Conservation (phyloP, 305 asterid genomes). For the Salvia sclarea region DNA sequence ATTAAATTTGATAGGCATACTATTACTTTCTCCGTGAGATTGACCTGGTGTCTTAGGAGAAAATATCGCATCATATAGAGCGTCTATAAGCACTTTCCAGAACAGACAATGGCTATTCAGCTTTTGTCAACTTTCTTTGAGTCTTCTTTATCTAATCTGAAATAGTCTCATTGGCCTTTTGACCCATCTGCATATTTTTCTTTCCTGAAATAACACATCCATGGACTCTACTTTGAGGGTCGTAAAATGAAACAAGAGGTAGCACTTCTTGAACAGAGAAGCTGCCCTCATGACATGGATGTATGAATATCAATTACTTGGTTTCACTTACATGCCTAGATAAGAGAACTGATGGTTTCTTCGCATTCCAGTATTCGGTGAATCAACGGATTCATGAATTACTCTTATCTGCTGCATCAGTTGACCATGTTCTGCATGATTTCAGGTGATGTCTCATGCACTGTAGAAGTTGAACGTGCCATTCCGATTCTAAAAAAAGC, state of each 20-base stretch:
- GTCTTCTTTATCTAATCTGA: neutral
- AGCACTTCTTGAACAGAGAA: constrained; percentile 4
- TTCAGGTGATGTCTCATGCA: constrained; percentile 78
- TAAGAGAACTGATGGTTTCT: constrained; percentile 9
- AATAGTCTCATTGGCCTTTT: neutral
- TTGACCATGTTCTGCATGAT: constrained; percentile 24
- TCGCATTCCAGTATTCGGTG: too few species aligned
- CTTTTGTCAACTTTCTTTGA: neutral
- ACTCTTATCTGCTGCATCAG: too few species aligned
- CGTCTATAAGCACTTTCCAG: neutral
- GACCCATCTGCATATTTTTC: neutral
- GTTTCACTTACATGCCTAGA: neutral
- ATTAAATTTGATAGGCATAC: neutral
- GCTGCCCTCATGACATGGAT: neutral
- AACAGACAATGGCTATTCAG: neutral
- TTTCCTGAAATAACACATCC: neutral
- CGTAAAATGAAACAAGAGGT: neutral
- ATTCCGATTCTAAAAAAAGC: constrained; percentile 67
- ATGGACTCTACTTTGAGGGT: constrained; percentile 9
- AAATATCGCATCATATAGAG: neutral
- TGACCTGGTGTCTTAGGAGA: neutral
- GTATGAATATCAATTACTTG: neutral
- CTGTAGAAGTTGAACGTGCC: constrained; percentile 56
- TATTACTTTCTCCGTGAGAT: constrained; percentile 15
- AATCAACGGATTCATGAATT: too few species aligned